Percentiles rank a stretch among this genome's conserved stretches.
phyloP scores from a whole-genome alignment of 164 flowering plant species.

The Vitis riparia region DNA sequence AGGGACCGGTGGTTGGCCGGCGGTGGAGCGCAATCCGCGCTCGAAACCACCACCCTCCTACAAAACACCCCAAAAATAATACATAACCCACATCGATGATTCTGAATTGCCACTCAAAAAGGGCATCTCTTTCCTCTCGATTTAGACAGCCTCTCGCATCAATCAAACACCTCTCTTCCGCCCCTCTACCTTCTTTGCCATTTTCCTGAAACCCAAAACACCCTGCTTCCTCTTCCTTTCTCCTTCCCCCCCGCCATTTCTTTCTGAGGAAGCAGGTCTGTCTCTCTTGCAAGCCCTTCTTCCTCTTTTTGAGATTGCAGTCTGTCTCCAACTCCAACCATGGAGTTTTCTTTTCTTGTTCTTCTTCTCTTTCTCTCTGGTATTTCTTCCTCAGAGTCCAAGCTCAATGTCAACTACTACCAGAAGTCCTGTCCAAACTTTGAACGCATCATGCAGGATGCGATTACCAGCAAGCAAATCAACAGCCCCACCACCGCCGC shows the following conservation, averaged over 20 bases:
- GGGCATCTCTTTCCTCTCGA: no score
- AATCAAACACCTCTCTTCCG: no score
- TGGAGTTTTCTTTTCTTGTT: slow-evolving; percentile 1
- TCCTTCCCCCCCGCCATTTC: no score
- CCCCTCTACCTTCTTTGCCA: no score
- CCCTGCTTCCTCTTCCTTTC: not conserved
- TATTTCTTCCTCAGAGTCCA: slow-evolving; percentile 13
- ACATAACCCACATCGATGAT: no score
- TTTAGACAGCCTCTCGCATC: no score
- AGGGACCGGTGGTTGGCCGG: no score
- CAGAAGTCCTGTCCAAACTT: slow-evolving; percentile 42
- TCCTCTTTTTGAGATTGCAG: not conserved
- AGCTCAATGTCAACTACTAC: slow-evolving; percentile 49
- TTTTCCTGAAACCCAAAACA: not conserved
- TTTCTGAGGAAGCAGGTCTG: not conserved
- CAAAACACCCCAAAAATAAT: no score
- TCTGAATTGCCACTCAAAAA: no score
- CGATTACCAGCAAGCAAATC: slow-evolving; percentile 49
- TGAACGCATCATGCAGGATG: slow-evolving; percentile 34
- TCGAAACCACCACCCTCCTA: no score
- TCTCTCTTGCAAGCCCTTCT: not conserved
- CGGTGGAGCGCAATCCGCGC: no score
- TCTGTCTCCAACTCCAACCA: not conserved
- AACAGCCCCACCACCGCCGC: slow-evolving; percentile 65
- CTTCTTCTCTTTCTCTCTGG: slow-evolving; percentile 10